Evolutionary conservation across 1,139 yeast species (phyloP).

Genomic region (Geotrichum bryndzae): DNA sequence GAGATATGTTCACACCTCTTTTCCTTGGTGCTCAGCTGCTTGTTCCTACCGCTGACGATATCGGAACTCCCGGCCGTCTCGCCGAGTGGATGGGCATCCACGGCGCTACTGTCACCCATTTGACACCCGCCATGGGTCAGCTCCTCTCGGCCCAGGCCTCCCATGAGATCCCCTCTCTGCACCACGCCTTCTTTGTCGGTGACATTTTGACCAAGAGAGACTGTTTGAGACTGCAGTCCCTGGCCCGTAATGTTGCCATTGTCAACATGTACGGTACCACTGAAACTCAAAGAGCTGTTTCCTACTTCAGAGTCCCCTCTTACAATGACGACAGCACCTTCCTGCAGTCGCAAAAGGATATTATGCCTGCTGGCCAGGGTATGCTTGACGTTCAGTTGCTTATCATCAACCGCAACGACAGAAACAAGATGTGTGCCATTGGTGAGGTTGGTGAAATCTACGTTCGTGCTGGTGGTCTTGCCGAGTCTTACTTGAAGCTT

Average conservation of each 20-base stretch:
- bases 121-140: conserved; percentile 99
- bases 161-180: conserved; percentile 78
- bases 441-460: conserved; percentile 98
- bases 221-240: conserved; percentile 81
- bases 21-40: conserved; percentile 89
- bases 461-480: conserved; percentile 96
- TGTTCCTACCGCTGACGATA: conserved; percentile 94
- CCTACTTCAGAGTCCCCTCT: conserved; percentile 82
- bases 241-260: conserved; percentile 83
- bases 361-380: conserved; percentile 98
- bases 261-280: conserved; percentile 99
- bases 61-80: conserved; percentile 94
- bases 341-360: conserved; percentile 80
- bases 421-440: conserved; percentile 88
- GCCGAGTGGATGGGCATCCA: conserved; percentile 96
- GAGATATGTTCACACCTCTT: conserved; percentile 97
- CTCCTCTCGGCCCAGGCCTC: conserved; percentile 91
- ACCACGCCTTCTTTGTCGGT: conserved; percentile 97
- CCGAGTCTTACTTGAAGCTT: conserved; percentile 89
- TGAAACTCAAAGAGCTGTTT: conserved; percentile 96
- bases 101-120: conserved; percentile 91
- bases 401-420: conserved; percentile 86
- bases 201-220: conserved; percentile 96
- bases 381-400: conserved; percentile 91
- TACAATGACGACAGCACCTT: conserved; percentile 63